Evolutionary conservation across 345 rosid species (phyloP), one percentile per base, ranked within the genome.

Genomic region (Raphanus raphanistrum): DNA sequence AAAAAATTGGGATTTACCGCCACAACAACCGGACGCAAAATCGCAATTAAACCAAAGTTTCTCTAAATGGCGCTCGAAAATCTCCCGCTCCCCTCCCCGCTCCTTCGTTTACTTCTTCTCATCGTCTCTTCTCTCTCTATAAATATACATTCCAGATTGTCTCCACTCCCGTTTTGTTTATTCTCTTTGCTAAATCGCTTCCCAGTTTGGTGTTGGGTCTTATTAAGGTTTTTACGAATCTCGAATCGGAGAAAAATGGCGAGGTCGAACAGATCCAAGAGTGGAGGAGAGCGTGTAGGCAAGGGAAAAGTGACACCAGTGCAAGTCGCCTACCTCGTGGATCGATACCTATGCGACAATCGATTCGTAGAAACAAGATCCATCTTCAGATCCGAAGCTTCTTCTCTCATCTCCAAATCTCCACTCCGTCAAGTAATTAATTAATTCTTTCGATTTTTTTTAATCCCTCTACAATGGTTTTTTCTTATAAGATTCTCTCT

Each of bases 271-370:
- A 86, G 77, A 80, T 70, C 87, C n/a, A 92, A 82, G 76, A 84
- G 66, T 8, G 9, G 31, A 28, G 31, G 80, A 0, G 90, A 82
- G 0, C 74, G 78, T 12, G 31, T 85, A 11, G 97, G 90, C 29
- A 91, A 88, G 15, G 98, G 97, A 5, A 88, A 92, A 78, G 94
- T 95, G 0, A 92, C 96, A n/a, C 99, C 94, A 0, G 80, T 88
- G 13, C 99, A 95, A 68, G 84, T 92, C 55, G 98, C 99, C 0
- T 92, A 85, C 86, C 87, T 95, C 63, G 96, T 92, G 0, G 99
- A 95, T 78, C 90, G 94, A 0, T 95, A 92, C 82, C 99, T 95
- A 63, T 84, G 77, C 62, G 98, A 95, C 43, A 91, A 87, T 82
- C 85, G 79, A 25, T 91, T 81, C 85, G 15, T 83, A 4, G 80